A percentile compares a stretch with the other conserved stretches of the same genome.
Conservation (phyloP, 2,329 filamentous ascomycete species). For the Juglanconis oblonga region DNA sequence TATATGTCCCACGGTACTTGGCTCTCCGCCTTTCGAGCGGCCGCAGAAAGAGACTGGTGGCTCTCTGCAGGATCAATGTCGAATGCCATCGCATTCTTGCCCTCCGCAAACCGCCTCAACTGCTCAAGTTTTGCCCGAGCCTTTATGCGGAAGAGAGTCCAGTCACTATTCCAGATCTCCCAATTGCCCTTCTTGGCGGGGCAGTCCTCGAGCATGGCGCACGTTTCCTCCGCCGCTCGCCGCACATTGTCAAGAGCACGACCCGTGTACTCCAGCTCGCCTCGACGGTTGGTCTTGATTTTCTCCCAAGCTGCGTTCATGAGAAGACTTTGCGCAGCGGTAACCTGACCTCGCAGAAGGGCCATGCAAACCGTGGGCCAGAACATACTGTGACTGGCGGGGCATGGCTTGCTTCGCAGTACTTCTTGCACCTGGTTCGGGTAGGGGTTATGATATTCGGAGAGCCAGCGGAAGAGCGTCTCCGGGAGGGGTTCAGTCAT, state of each 20-base stretch:
- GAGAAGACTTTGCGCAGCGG: constrained; percentile 64
- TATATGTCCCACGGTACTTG: constrained; percentile 89
- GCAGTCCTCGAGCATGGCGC: constrained; percentile 68
- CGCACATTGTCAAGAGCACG: constrained; percentile 76
- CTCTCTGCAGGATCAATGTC: constrained; percentile 26
- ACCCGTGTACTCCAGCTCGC: constrained; percentile 68
- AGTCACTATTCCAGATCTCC: constrained; percentile 79
- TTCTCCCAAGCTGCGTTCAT: constrained; percentile 74
- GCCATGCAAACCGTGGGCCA: constrained; percentile 81
- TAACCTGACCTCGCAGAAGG: constrained; percentile 72
- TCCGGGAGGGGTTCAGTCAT: constrained; percentile 62
- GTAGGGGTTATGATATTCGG: constrained; percentile 70
- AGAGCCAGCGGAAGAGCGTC: constrained; percentile 80
- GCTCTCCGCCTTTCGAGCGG: constrained; percentile 76
- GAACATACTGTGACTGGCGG: constrained; percentile 72
- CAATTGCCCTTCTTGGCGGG: constrained; percentile 71
- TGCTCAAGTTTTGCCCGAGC: constrained; percentile 67
- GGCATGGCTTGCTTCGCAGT: constrained; percentile 62
- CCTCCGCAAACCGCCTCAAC: constrained; percentile 77
- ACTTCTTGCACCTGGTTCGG: constrained; percentile 65
- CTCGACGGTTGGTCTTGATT: constrained; percentile 65
- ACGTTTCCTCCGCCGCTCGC: constrained; percentile 65
- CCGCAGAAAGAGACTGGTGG: constrained; percentile 56
- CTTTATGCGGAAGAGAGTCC: constrained; percentile 78
- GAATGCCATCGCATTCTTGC: constrained; percentile 43